A percentile compares a stretch with the other conserved stretches of the same genome.
phyloP scores from a whole-genome alignment of 1,139 yeast species.

The Geotrichum reessii region DNA sequence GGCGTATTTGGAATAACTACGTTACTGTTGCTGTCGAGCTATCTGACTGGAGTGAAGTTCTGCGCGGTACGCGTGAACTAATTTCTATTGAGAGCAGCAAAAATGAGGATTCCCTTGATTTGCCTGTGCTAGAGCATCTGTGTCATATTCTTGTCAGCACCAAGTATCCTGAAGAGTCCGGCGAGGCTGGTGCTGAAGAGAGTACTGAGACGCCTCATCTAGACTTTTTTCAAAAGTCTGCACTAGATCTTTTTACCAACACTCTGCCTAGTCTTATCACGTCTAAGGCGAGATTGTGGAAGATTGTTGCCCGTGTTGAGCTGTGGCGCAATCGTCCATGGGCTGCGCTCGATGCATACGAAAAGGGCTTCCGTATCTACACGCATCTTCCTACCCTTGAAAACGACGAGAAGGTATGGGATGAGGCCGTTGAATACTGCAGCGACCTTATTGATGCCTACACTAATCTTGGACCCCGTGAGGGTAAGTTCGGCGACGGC shows the following conservation, averaged over 20 bases:
- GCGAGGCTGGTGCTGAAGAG: conserved; percentile 24
- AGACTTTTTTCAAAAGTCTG: conserved; percentile 49
- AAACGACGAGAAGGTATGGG: conserved; percentile 61
- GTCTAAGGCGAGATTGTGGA: conserved; percentile 72
- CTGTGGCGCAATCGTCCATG: conserved; percentile 85
- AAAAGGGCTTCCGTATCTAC: conserved; percentile 73
- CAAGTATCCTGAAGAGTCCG: conserved; percentile 44
- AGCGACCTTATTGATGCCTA: conserved; percentile 80
- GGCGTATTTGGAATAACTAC: conserved; percentile 91
- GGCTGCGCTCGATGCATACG: conserved; percentile 80
- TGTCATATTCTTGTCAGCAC: conserved; percentile 57
- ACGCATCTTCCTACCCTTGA: conserved; percentile 61
- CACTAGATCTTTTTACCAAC: conserved; percentile 63
- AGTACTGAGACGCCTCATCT: conserved; percentile 19
- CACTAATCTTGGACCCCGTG: conserved; percentile 76
- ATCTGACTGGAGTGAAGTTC: conserved; percentile 81
- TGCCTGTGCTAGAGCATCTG: conserved; percentile 69
- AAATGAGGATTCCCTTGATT: conserved; percentile 66
- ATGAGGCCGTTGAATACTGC: conserved; percentile 74
- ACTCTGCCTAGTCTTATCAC: conserved; percentile 64
- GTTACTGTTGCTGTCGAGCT: conserved; percentile 74
- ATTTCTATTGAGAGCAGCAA: conserved; percentile 50
- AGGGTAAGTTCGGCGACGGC: conserved; percentile 80
- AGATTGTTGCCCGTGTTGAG: conserved; percentile 75
- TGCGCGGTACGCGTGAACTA: conserved; percentile 62